These are phyloP conservation scores for Penicillium occitanis DNA, from an alignment of 2,329 filamentous ascomycete genomes.

Conservation along the genomic window DNA sequence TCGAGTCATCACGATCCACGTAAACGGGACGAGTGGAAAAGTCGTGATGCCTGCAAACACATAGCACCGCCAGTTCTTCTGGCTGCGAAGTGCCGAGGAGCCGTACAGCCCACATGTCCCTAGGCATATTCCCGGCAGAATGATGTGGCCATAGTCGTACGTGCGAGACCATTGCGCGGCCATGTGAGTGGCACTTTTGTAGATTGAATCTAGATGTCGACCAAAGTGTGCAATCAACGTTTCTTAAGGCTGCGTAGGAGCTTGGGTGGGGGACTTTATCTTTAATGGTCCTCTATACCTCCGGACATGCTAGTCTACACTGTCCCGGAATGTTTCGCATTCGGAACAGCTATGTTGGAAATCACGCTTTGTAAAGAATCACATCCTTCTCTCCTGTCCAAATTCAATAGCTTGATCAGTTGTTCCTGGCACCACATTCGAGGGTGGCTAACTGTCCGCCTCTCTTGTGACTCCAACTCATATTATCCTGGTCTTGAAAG, in stretches of 20 bases:
- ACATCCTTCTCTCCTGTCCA: background rate
- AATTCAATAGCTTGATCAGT: background rate
- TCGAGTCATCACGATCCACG: constrained; percentile 38
- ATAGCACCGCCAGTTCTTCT: constrained; percentile 21
- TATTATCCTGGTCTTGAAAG: background rate
- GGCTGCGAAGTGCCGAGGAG: background rate
- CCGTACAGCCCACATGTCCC: constrained; percentile 28
- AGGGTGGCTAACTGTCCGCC: background rate
- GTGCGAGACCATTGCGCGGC: constrained; percentile 35
- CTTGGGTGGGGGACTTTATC: background rate
- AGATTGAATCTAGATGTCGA: background rate
- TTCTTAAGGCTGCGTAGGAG: background rate
- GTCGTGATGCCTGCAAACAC: constrained; percentile 30
- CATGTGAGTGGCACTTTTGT: constrained; percentile 26
- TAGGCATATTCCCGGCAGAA: constrained; percentile 32
- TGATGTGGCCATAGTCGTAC: constrained; percentile 36
- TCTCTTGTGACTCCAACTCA: background rate
- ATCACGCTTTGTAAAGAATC: background rate
- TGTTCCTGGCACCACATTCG: background rate
- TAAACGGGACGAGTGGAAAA: constrained; percentile 39
- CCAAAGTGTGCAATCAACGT: background rate
- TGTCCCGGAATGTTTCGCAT: background rate
- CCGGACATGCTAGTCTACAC: background rate
- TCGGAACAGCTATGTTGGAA: background rate
- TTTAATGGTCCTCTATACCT: background rate